Conservation (phyloP, 768 basidiomycete genomes). For the Mycena galericulata region DNA sequence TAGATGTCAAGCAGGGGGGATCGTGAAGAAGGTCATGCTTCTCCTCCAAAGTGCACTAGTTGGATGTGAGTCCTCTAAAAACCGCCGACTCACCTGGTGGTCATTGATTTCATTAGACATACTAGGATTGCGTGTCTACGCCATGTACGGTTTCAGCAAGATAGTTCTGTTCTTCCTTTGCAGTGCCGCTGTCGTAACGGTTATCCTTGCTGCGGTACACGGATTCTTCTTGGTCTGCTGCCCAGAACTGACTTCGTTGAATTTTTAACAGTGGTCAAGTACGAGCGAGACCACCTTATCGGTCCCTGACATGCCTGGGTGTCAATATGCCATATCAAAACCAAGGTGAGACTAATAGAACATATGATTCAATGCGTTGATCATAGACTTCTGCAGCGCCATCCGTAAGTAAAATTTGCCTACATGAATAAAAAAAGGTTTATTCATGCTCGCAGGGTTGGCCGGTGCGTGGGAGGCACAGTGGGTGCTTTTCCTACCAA, state of each 20-base stretch:
- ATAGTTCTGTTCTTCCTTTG: neutral
- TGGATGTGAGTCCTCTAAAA: neutral
- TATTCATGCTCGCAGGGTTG: conserved; percentile 5
- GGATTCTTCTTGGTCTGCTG: neutral
- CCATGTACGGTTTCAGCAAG: neutral
- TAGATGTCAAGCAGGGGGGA: neutral
- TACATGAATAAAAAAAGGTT: neutral
- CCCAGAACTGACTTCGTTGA: neutral
- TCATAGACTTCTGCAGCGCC: neutral
- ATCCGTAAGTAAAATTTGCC: neutral
- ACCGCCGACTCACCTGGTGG: too few species aligned
- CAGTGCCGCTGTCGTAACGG: too few species aligned
- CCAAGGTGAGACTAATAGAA: neutral
- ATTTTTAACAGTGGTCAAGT: conserved; percentile 9
- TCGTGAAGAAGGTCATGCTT: neutral
- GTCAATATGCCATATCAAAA: conserved; percentile 2
- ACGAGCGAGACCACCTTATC: neutral
- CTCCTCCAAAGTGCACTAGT: neutral
- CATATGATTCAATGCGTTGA: neutral
- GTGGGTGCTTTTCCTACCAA: conserved; percentile 5
- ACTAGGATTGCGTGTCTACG: neutral
- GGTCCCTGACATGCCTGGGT: neutral
- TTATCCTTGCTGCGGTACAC: too few species aligned
- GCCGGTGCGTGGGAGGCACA: conserved; percentile 20
- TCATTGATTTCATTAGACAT: neutral